Percentiles rank a stretch among this genome's conserved stretches.
phyloP scores from a whole-genome alignment of 1,284 basidiomycete species.

The Puccinia triticina region DNA sequence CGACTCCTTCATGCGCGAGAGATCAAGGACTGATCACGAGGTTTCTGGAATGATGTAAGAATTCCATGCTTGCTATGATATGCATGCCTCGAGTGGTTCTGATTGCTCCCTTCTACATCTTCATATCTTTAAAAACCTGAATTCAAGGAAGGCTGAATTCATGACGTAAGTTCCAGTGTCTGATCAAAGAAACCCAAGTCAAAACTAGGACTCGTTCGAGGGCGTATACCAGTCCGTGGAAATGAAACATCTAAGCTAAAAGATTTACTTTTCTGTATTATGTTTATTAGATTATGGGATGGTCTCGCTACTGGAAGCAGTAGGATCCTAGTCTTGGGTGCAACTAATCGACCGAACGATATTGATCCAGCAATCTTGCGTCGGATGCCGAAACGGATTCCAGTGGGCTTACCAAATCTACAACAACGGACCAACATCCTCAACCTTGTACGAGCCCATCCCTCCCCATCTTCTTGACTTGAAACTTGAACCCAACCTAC shows the following conservation, averaged over 20 bases:
- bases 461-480: neutral
- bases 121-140: neutral
- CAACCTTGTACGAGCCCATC: conserved; percentile 67
- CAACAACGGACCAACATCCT: conserved; percentile 87
- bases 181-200: neutral
- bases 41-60: conserved; percentile 89
- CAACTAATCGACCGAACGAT: conserved; percentile 91
- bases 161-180: conserved; percentile 74
- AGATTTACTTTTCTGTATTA: too few relatives aligned
- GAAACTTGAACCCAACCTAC: neutral
- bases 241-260: neutral
- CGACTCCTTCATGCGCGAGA: conserved; percentile 85
- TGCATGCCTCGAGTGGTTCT: neutral
- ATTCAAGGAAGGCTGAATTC: conserved; percentile 83
- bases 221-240: too few relatives aligned
- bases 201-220: neutral
- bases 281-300: conserved; percentile 79
- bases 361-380: conserved; percentile 94
- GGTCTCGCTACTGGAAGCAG: conserved; percentile 77
- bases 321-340: conserved; percentile 89
- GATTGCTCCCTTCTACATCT: neutral
- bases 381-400: conserved; percentile 97
- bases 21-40: conserved; percentile 86
- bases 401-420: conserved; percentile 77
- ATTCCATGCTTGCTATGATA: neutral